Evolutionary conservation across 2,329 filamentous ascomycete species (phyloP), one percentile per base, ranked within the genome.

Genomic region (Dactylellina parvicollis): DNA sequence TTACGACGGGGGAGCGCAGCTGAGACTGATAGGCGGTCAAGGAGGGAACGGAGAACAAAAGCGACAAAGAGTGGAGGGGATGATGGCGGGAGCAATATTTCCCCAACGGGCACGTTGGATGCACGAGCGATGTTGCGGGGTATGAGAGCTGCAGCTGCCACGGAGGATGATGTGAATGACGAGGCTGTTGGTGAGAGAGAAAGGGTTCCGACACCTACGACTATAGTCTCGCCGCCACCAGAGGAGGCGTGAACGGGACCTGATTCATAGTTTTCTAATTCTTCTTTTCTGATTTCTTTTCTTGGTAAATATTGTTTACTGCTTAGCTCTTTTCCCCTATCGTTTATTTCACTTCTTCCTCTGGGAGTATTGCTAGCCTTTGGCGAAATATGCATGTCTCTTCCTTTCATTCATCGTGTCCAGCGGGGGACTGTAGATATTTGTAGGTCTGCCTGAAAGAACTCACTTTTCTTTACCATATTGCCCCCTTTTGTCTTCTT

Each of bases 241-340:
- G 69, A 73, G 28, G 70, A 75, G n/a, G 56, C 59, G 20, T 69
- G 46, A 73, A 47, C 8, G 22, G 28, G 38, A 22, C 18, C 16
- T 32, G 50, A n/a, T 12, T 5, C 3, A 42, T 20, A 30, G 18
- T 69, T 66, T 71, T 73, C 30, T 76, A 69, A 62, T 69, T 56
- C 71, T 75, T 55, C 65, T 72, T 75, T 75, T 73, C 62, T 70
- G 60, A 42, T 67, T 77, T 75, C 74, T 67, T 60, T 71, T 64
- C 69, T 59, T 18, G 30, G 69, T 74, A 76, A 64, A 71, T 76
- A 75, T 72, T 75, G 76, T 72, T 59, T 30, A 32, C 50, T 65
- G 16, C 44, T 40, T 69, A 54, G 67, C 60, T 76, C 60, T 73
- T 60, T 44, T 28, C 62, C 44, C 62, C 44, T 46, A 42, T 24